Conservation (phyloP, 1,284 basidiomycete species). For the Tilletiopsis washingtonensis region DNA sequence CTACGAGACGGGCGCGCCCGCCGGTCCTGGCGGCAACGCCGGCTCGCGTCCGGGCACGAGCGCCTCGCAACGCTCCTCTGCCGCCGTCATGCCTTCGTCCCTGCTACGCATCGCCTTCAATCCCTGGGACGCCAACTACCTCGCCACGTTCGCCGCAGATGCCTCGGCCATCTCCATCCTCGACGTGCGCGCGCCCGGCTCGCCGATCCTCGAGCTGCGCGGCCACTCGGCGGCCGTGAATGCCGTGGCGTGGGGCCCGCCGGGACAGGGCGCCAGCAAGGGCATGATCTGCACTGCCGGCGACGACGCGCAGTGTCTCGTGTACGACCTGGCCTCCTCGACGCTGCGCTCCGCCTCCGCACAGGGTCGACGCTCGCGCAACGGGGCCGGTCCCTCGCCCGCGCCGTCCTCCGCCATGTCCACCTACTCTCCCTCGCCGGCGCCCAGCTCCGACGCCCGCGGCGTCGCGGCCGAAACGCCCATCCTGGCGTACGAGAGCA, state of each 20-base stretch:
- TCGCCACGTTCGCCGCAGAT: constrained; percentile 46
- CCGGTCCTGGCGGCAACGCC: background rate
- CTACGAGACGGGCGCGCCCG: constrained; percentile 59
- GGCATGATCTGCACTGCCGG: constrained; percentile 46
- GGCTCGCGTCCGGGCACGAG: constrained; percentile 21
- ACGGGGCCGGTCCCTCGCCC: constrained; percentile 29
- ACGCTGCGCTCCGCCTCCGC: constrained; percentile 42
- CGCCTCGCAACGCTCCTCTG: no score
- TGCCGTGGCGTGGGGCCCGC: constrained; percentile 45
- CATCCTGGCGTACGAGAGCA: constrained; percentile 38
- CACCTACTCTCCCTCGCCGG: constrained; percentile 1
- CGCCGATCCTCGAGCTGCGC: constrained; percentile 42
- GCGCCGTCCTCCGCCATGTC: constrained; percentile 10
- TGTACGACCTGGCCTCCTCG: constrained; percentile 42
- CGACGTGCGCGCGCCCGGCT: constrained; percentile 45
- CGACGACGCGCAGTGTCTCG: constrained; percentile 44
- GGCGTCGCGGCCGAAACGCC: constrained; percentile 24
- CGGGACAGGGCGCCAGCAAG: constrained; percentile 32
- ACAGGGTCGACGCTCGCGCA: constrained; percentile 41
- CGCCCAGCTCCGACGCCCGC: background rate
- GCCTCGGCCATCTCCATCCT: constrained; percentile 44
- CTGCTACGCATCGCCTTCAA: constrained; percentile 46
- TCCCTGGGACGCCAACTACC: constrained; percentile 47
- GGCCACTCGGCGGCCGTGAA: constrained; percentile 43
- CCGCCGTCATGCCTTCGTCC: constrained; percentile 16